Conservation (phyloP, 345 rosid genomes). For the Salix koriyanagi region DNA sequence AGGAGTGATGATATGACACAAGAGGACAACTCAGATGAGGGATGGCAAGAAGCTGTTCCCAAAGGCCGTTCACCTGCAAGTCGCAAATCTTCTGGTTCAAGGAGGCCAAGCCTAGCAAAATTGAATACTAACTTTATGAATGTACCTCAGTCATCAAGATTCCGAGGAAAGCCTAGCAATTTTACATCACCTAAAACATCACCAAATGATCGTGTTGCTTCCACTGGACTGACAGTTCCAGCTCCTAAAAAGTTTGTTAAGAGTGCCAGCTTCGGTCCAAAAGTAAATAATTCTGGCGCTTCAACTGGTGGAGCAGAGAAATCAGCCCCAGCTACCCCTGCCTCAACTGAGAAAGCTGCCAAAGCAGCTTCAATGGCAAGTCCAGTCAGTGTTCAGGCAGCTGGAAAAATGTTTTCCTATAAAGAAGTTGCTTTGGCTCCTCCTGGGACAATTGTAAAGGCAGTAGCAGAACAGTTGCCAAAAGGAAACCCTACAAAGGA, state of each 20-base stretch:
- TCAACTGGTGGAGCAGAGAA: constrained; percentile 46
- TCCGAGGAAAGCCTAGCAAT: constrained; percentile 56
- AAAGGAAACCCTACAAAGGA: constrained; percentile 38
- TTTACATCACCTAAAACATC: constrained; percentile 55
- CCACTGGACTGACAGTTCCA: constrained; percentile 41
- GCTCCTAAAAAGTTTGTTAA: constrained; percentile 52
- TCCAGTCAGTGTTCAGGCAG: constrained; percentile 61
- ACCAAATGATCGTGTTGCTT: constrained; percentile 44
- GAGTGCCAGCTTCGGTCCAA: constrained; percentile 76
- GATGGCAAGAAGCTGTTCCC: constrained; percentile 99
- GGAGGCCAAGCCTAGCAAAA: constrained; percentile 80
- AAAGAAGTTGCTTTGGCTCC: constrained; percentile 98
- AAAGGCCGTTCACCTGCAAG: constrained; percentile 71
- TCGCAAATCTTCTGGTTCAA: constrained; percentile 61
- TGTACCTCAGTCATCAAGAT: constrained; percentile 58
- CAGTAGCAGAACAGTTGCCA: constrained; percentile 69
- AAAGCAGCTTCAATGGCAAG: constrained; percentile 44
- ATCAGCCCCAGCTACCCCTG: constrained; percentile 50
- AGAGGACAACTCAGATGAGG: constrained; percentile 76
- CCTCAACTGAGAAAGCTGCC: constrained; percentile 46
- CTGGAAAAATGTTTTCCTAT: constrained; percentile 89
- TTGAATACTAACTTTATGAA: constrained; percentile 81
- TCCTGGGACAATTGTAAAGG: constrained; percentile 91
- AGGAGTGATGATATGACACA: constrained; percentile 31
- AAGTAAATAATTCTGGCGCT: constrained; percentile 33